Percentiles rank a stretch among this genome's conserved stretches.
phyloP scores from a whole-genome alignment of 1,139 yeast species.

The Hemisphaericaspora xylanilytica region DNA sequence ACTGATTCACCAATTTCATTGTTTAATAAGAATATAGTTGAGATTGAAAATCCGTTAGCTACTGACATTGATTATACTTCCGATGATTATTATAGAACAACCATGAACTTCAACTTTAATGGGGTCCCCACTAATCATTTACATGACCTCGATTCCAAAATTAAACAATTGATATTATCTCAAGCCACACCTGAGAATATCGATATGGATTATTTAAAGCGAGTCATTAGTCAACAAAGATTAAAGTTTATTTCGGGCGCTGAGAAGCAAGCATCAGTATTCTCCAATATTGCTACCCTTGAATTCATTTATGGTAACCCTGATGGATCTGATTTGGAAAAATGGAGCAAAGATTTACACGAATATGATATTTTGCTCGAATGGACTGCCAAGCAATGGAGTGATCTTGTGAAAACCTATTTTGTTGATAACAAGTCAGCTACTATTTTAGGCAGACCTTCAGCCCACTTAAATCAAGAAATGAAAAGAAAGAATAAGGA shows the following conservation, averaged over 20 bases:
- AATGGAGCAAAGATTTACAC: constrained; percentile 51
- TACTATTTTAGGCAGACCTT: constrained; percentile 74
- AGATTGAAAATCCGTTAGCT: constrained; percentile 79
- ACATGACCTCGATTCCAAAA: constrained; percentile 48
- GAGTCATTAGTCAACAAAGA: constrained; percentile 63
- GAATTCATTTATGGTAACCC: constrained; percentile 78
- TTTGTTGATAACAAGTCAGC: constrained; percentile 69
- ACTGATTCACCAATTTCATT: constrained; percentile 73
- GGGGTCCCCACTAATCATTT: constrained; percentile 78
- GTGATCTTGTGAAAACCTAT: constrained; percentile 47
- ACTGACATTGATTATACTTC: constrained; percentile 68
- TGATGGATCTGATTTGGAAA: constrained; percentile 56
- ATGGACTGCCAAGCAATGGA: constrained; percentile 76
- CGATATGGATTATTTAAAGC: constrained; percentile 64
- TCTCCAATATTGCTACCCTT: constrained; percentile 67
- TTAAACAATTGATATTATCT: constrained; percentile 49
- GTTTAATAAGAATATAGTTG: constrained; percentile 68
- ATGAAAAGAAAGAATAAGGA: constrained; percentile 52
- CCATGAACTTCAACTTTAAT: constrained; percentile 54
- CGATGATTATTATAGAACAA: constrained; percentile 64
- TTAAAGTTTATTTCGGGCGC: constrained; percentile 61
- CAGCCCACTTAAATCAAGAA: constrained; percentile 55
- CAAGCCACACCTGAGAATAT: constrained; percentile 51
- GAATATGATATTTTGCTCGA: constrained; percentile 58
- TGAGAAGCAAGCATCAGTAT: constrained; percentile 62